These are phyloP conservation scores for Pachysandra terminalis DNA, from an alignment of 164 flowering plant genomes.

Conservation along the genomic window DNA sequence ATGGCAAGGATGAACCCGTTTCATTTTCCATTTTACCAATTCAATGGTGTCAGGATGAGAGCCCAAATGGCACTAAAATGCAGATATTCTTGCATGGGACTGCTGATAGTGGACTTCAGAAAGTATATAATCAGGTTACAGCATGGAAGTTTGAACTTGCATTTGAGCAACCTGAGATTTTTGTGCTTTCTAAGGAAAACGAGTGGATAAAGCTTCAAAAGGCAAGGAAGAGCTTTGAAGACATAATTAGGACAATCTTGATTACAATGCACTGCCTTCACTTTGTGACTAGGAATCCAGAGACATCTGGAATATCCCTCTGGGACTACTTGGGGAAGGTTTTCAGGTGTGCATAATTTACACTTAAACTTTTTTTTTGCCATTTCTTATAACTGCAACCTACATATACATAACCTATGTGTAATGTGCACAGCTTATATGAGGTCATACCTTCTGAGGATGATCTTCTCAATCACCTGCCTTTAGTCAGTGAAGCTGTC, in stretches of 20 bases:
- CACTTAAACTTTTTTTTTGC: not conserved
- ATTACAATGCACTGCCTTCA: conserved; percentile 57
- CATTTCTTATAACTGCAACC: not conserved
- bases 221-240: conserved; percentile 64
- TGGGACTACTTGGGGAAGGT: conserved; percentile 59
- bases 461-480: conserved; percentile 40
- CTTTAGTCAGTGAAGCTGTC: conserved; percentile 36
- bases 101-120: conserved; percentile 43
- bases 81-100: conserved; percentile 43
- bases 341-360: conserved; percentile 50
- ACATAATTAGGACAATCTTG: conserved; percentile 45
- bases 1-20: conserved; percentile 28
- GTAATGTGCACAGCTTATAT: conserved; percentile 35
- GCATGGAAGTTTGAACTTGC: conserved; percentile 75
- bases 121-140: conserved; percentile 47
- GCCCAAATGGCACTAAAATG: conserved; percentile 1
- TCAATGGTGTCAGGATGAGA: conserved; percentile 29
- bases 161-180: conserved; percentile 45
- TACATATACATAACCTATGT: conserved; percentile 7
- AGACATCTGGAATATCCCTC: conserved; percentile 36
- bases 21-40: conserved; percentile 56
- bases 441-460: conserved; percentile 41
- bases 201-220: conserved; percentile 66
- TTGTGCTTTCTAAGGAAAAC: conserved; percentile 51
- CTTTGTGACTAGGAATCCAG: conserved; percentile 43